Base-by-base conservation (phyloP, 495 filamentous ascomycete genomes). In the Lasiosphaeria ovina region DNA sequence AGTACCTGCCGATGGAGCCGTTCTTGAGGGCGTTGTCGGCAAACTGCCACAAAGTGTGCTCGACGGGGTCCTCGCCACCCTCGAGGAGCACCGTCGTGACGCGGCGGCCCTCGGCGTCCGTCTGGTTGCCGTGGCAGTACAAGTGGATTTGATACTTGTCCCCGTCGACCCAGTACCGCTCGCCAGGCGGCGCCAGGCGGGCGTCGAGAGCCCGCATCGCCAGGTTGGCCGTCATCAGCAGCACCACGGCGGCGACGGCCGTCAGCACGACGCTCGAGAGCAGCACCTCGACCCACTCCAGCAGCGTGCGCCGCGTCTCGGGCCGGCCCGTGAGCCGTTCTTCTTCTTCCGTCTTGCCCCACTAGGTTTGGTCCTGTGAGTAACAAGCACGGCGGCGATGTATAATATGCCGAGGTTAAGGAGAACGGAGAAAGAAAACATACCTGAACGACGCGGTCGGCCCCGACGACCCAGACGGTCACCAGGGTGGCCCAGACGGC, bases 321-420 rank as follows among this genome's bases (percentile, higher is more conserved):
- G 84, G 80, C n/a, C 92, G 87, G 34, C 94, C 94, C 1, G 94
- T 98, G 11, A 98, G 78, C 14, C 94, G 83, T 66, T 95, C 87
- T 73, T 98, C 94, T 68, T 98, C 94, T 62, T 96, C 90, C 0
- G 76, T 77, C 72, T 97, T 97, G 32, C 93, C 94, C 86, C 91
- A 95, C 54, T 24, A 24, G 24, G 24, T 24, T 24, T 24, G 24
- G 24, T 24, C 24, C 24, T 24, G 24, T 24, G 24, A 24, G 24
- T 24, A 24, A 24, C 24, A 24, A 24, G 24, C 24, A 24, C 24
- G 2, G 2, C 24, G 24, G 24, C 2, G 24, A 24, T 24, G 24
- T 24, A 24, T 24, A 24, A 24, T 24, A 24, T 24, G 24, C 24
- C 24, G 24, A 24, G 24, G 24, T 24, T 24, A 24, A 24, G 24